Evolutionary conservation across 2,329 filamentous ascomycete species (phyloP).

Genomic region (Ophiostoma pallidulum): DNA sequence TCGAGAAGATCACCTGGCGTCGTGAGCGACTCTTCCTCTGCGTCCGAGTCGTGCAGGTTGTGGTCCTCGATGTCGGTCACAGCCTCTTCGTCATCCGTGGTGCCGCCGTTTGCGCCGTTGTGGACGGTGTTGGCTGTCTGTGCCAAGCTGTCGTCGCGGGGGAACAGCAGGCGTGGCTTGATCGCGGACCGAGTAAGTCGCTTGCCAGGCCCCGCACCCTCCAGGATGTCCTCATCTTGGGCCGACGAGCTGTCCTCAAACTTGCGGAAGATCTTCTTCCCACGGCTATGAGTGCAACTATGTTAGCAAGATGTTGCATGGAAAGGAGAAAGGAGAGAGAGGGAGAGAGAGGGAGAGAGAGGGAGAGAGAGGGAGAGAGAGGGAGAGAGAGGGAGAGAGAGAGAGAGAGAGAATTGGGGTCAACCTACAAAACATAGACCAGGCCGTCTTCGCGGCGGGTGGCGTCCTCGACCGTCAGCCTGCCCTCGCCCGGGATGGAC

Average conservation of each 20-base stretch:
- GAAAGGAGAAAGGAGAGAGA: slow-evolving; percentile 65
- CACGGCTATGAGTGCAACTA: slow-evolving; percentile 57
- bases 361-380: slow-evolving; percentile 63
- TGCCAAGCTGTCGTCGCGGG: slow-evolving; percentile 37
- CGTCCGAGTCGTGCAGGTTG: slow-evolving; percentile 31
- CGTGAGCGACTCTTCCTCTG: slow-evolving; percentile 36
- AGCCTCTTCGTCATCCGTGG: slow-evolving; percentile 49
- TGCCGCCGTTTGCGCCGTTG: no score
- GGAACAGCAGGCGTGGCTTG: slow-evolving; percentile 65
- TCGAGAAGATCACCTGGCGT: slow-evolving; percentile 30
- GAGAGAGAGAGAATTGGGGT: slow-evolving; percentile 35
- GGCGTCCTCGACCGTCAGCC: slow-evolving; percentile 52
- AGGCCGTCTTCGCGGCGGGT: slow-evolving; percentile 60
- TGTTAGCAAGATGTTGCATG: neutral
- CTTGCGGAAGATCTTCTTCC: slow-evolving; percentile 68
- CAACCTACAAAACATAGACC: slow-evolving; percentile 66
- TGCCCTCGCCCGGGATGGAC: slow-evolving; percentile 46
- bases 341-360: slow-evolving; percentile 51
- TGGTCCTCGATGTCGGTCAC: slow-evolving; percentile 49
- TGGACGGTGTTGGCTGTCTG: slow-evolving; percentile 23
- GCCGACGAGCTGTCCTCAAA: slow-evolving; percentile 34
- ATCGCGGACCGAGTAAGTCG: slow-evolving; percentile 33
- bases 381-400: slow-evolving; percentile 47
- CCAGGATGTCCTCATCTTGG: slow-evolving; percentile 17
- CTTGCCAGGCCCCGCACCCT: slow-evolving; percentile 31